Base-by-base conservation (phyloP, 306 rosid species). In the Trifolium fragiferum region DNA sequence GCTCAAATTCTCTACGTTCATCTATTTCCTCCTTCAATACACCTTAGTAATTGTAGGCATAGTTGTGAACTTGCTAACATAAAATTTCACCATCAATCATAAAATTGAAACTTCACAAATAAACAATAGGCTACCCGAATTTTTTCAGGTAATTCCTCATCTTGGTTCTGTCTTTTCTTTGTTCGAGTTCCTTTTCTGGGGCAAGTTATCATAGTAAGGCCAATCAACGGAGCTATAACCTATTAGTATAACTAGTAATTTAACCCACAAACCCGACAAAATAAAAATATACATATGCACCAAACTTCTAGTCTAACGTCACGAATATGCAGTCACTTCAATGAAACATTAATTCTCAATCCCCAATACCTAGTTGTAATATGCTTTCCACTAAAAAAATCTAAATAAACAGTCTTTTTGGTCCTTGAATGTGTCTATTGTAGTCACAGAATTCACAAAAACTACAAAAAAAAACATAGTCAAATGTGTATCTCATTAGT, bases 251-350 rank as follows among this genome's bases (percentile, higher is more conserved):
- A 25, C 72, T 67, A 46, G 21, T 25, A 67, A 13, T 66, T 41
- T 25, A 46, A 44, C 60, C 23, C 9, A 41, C 11, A 41, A 41
- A 66, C 27, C 30, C 10, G 25, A 15, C 2, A 68, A 68, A 68
- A 14, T 7, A 18, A 40, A 35, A 1, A 16, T 16, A 21, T 12
- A 67, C 46, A 47, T 47, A n/a, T 47, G 60, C 54, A 66, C 15
- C 59, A 68, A 68, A 27, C 73, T 68, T 46, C 58, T 27, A 4
- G 57, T n/a, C 40, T 66, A 66, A 13, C 32, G 14, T 67, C 40
- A 15, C 2, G 10, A 50, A 8, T 44, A 46, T 47, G 25, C 12
- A 66, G 8, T 41, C 71, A 41, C 18, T 41, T 40, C 50, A 19
- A 7, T 38, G 19, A 20, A 65, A 65, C 57, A 23, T n/a, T 27